These are phyloP conservation scores for Neofusicoccum kwambonambiense DNA, from an alignment of 2,329 filamentous ascomycete species.

Conservation along the genomic window DNA sequence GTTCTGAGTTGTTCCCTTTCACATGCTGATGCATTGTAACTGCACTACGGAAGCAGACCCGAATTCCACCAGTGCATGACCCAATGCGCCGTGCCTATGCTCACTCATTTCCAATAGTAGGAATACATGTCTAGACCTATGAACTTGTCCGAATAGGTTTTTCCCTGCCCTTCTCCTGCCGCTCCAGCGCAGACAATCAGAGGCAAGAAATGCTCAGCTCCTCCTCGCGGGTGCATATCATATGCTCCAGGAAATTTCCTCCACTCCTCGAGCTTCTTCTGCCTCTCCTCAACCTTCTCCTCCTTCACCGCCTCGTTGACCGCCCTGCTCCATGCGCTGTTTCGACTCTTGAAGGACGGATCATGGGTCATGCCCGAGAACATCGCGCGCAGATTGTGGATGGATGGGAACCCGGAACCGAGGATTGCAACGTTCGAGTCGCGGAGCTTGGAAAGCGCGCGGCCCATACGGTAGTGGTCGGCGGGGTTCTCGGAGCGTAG, in stretches of 20 bases:
- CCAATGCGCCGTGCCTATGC: not conserved
- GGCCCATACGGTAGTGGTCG: conserved; percentile 53
- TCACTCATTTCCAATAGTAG: conserved; percentile 52
- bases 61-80: not conserved
- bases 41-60: not conserved
- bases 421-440: conserved; percentile 57
- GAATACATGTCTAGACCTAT: conserved; percentile 53
- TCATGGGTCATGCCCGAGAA: conserved; percentile 31
- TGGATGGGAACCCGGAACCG: conserved; percentile 60
- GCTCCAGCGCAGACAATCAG: conserved; percentile 58
- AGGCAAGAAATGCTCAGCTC: conserved; percentile 61
- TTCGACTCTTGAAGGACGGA: conserved; percentile 32
- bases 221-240: conserved; percentile 54
- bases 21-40: not conserved
- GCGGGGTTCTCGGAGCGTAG: conserved; percentile 52
- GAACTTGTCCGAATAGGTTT: conserved; percentile 51
- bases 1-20: not conserved
- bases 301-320: conserved; percentile 44
- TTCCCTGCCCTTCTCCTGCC: conserved; percentile 43
- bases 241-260: conserved; percentile 49
- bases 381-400: conserved; percentile 57
- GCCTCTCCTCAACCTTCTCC: conserved; percentile 36
- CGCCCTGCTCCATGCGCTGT: conserved; percentile 48
- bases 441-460: conserved; percentile 52
- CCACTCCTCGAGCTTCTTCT: conserved; percentile 47